These are phyloP conservation scores for Suillus brevipes DNA, from an alignment of 768 basidiomycete genomes.

Conservation along the genomic window DNA sequence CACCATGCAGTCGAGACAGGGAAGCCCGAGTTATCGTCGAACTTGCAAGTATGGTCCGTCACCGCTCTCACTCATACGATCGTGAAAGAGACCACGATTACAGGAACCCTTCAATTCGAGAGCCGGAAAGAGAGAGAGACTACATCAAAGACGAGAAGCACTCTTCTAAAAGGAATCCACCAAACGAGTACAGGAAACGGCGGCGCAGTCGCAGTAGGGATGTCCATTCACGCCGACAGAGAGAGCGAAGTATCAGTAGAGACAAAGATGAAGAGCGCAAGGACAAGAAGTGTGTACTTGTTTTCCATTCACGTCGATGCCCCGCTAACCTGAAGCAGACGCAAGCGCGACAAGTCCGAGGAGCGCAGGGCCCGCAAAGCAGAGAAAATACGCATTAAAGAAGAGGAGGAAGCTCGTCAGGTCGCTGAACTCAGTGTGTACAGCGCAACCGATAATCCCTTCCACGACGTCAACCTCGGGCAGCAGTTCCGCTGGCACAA, in stretches of 20 bases:
- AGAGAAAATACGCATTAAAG: slow-evolving; percentile 79
- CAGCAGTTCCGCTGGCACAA: slow-evolving; percentile 99
- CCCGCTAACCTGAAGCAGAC: slow-evolving; percentile 43
- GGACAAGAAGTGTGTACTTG: slow-evolving; percentile 48
- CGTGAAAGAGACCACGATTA: slow-evolving; percentile 31
- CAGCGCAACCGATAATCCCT: slow-evolving; percentile 95
- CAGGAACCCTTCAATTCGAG: slow-evolving; percentile 29
- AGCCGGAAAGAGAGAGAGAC: background rate
- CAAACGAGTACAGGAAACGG: slow-evolving; percentile 31
- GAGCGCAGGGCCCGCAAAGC: slow-evolving; percentile 83
- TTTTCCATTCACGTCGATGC: background rate
- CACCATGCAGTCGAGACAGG: slow-evolving; percentile 2
- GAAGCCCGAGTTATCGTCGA: background rate
- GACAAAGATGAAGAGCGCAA: slow-evolving; percentile 34
- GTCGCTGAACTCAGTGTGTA: slow-evolving; percentile 96
- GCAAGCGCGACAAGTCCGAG: slow-evolving; percentile 84
- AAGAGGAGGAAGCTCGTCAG: slow-evolving; percentile 88
- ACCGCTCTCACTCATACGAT: slow-evolving; percentile 46
- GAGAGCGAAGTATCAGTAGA: slow-evolving; percentile 21
- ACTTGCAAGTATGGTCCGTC: slow-evolving; percentile 41
- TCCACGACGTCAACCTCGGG: slow-evolving; percentile 94
- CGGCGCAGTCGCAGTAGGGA: slow-evolving; percentile 34
- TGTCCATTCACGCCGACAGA: slow-evolving; percentile 32
- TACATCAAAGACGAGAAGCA: slow-evolving; percentile 29
- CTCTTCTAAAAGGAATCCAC: slow-evolving; percentile 32